Percentiles rank a stretch among this genome's conserved stretches.
phyloP scores from a whole-genome alignment of 2,329 filamentous ascomycete species.

The Neoarthrinium moseri region DNA sequence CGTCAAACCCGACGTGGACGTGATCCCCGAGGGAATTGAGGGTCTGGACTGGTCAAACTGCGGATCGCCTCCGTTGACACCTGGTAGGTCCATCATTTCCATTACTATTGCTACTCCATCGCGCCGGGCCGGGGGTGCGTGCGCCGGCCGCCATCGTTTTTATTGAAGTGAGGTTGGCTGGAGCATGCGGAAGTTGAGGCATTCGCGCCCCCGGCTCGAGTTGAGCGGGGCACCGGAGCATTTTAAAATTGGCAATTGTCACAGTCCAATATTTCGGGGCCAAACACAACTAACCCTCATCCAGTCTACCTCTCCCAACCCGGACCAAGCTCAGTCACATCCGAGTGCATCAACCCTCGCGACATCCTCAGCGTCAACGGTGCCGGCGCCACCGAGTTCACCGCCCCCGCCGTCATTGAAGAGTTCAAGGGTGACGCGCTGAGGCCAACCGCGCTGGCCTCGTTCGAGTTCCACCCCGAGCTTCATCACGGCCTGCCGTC shows the following conservation, averaged over 20 bases:
- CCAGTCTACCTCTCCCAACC: slow-evolving; percentile 26
- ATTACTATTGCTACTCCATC: too few species aligned
- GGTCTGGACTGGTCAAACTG: slow-evolving; percentile 74
- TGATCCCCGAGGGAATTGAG: slow-evolving; percentile 70
- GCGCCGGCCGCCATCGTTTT: slow-evolving; percentile 1
- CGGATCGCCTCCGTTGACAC: slow-evolving; percentile 83
- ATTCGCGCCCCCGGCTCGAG: slow-evolving; percentile 1
- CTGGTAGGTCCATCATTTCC: slow-evolving; percentile 65
- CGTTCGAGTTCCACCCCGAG: slow-evolving; percentile 53
- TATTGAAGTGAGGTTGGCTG: neutral
- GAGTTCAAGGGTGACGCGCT: slow-evolving; percentile 54
- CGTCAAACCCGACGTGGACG: slow-evolving; percentile 70
- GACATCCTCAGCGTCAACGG: slow-evolving; percentile 79
- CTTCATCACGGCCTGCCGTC: slow-evolving; percentile 61
- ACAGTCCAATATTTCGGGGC: slow-evolving; percentile 28
- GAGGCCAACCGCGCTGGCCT: slow-evolving; percentile 44
- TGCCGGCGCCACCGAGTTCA: slow-evolving; percentile 60
- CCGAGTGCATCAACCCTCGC: slow-evolving; percentile 82
- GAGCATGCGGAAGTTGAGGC: neutral
- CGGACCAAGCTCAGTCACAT: slow-evolving; percentile 61
- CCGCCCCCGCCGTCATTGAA: slow-evolving; percentile 63
- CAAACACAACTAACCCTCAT: slow-evolving; percentile 18
- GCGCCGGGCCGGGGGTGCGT: too few species aligned
- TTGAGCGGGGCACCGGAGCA: slow-evolving; percentile 6
- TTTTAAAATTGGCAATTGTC: slow-evolving; percentile 13